Evolutionary conservation across 345 rosid genomes (phyloP).

Genomic region (Eutrema japonicum): DNA sequence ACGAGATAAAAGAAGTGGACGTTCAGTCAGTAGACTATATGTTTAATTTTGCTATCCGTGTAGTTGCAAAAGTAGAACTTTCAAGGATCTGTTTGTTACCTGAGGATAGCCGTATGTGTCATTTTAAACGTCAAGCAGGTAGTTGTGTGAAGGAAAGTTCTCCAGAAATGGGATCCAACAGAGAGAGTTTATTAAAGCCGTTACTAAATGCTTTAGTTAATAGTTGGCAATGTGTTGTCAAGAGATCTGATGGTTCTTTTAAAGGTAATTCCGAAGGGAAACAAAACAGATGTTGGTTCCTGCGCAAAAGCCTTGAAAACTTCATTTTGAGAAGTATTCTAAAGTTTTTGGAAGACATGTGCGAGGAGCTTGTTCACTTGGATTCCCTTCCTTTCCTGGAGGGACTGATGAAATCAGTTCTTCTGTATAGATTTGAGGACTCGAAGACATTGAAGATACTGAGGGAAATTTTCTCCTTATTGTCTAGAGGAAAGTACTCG

Average conservation of each 20-base stretch:
- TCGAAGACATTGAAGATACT: constrained; percentile 62
- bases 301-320: constrained; percentile 68
- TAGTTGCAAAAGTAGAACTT: constrained; percentile 63
- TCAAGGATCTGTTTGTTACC: constrained; percentile 66
- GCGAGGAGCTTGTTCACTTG: constrained; percentile 54
- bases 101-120: constrained; percentile 42
- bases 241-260: constrained; percentile 49
- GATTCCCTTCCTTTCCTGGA: constrained; percentile 72
- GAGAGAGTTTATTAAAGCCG: constrained; percentile 49
- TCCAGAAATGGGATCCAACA: constrained; percentile 39
- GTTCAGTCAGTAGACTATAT: constrained; percentile 51
- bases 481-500: constrained; percentile 63
- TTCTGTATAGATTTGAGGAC: constrained; percentile 81
- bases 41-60: constrained; percentile 60
- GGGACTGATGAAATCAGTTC: constrained; percentile 63
- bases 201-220: constrained; percentile 59
- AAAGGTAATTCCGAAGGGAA: constrained; percentile 42
- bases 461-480: constrained; percentile 50
- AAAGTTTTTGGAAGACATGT: constrained; percentile 55
- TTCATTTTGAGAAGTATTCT: constrained; percentile 68
- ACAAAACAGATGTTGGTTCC: constrained; percentile 43
- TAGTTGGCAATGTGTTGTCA: constrained; percentile 69
- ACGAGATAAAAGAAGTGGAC: constrained; percentile 52
- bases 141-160: constrained; percentile 42
- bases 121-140: constrained; percentile 43